These are phyloP conservation scores for Phyllosticta citrichinensis DNA, from an alignment of 2,329 filamentous ascomycete genomes.

Conservation along the genomic window DNA sequence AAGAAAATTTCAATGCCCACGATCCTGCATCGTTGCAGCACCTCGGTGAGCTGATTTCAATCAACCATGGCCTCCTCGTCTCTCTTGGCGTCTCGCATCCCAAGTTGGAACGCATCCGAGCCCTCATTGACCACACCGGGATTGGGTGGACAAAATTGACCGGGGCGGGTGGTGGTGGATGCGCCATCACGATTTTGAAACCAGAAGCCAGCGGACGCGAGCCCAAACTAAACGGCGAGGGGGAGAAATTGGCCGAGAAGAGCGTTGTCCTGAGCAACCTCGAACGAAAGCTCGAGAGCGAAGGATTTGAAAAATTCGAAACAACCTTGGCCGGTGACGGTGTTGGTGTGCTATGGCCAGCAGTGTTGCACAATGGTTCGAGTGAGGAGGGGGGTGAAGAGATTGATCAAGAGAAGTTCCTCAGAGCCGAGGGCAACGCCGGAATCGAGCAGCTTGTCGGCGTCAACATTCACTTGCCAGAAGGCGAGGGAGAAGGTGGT, in stretches of 20 bases:
- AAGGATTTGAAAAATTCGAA: conserved; percentile 73
- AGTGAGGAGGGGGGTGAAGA: conserved; percentile 78
- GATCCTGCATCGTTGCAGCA: conserved; percentile 56
- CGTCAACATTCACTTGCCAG: conserved; percentile 34
- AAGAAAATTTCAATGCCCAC: conserved; percentile 57
- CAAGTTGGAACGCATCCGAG: conserved; percentile 79
- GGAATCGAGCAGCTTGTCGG: conserved; percentile 84
- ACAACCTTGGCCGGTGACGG: conserved; percentile 88
- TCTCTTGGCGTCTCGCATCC: conserved; percentile 91
- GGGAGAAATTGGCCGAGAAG: conserved; percentile 34
- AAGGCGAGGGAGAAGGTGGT: conserved; percentile 14
- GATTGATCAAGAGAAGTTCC: conserved; percentile 81
- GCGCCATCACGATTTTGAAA: conserved; percentile 82
- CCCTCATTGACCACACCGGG: conserved; percentile 70
- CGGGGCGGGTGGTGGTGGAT: conserved; percentile 88
- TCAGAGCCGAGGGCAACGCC: conserved; percentile 72
- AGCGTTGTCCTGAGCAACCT: conserved; percentile 46
- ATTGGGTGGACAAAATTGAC: conserved; percentile 98
- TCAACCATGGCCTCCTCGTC: conserved; percentile 90
- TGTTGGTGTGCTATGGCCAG: conserved; percentile 88
- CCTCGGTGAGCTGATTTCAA: conserved; percentile 77
- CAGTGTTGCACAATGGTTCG: conserved; percentile 76
- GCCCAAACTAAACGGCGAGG: conserved; percentile 19
- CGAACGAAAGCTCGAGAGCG: conserved; percentile 46
- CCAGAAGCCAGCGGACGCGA: conserved; percentile 38